These are phyloP conservation scores for Spatholobus suberectus DNA, from an alignment of 306 rosid genomes.

Conservation along the genomic window DNA sequence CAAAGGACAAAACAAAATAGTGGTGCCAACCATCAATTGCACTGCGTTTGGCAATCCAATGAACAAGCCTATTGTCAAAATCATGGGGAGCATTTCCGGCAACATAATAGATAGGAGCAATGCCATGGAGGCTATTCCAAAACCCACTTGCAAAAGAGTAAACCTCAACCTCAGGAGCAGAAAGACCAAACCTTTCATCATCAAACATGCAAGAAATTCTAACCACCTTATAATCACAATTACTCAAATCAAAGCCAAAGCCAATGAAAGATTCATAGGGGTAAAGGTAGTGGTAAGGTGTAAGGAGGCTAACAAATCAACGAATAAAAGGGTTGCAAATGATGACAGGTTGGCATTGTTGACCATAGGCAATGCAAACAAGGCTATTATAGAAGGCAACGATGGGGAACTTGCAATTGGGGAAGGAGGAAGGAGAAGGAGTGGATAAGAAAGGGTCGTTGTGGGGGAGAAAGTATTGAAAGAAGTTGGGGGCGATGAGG, in stretches of 20 bases:
- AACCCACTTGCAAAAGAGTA: slow-evolving; percentile 39
- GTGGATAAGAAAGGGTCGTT: slow-evolving; percentile 4
- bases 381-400: slow-evolving; percentile 34
- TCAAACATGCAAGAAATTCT: slow-evolving; percentile 36
- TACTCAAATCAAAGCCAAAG: slow-evolving; percentile 37
- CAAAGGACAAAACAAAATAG: slow-evolving; percentile 35
- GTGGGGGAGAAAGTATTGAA: too few species aligned
- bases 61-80: slow-evolving; percentile 27
- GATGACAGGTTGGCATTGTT: background rate
- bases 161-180: slow-evolving; percentile 29
- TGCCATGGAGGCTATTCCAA: slow-evolving; percentile 17
- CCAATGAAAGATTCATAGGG: background rate
- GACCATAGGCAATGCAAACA: slow-evolving; percentile 21
- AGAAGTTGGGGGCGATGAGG: too few species aligned
- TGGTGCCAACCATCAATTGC: background rate
- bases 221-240: slow-evolving; percentile 34
- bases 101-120: slow-evolving; percentile 29
- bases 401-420: background rate
- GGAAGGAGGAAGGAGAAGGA: slow-evolving; percentile 12
- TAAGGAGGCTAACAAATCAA: slow-evolving; percentile 25
- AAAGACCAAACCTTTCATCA: slow-evolving; percentile 21
- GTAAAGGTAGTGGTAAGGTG: background rate
- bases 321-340: slow-evolving; percentile 42
- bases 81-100: slow-evolving; percentile 11
- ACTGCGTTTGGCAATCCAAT: slow-evolving; percentile 38